Evolutionary conservation across 2,329 filamentous ascomycete species (phyloP), one percentile per base, ranked within the genome.

Genomic region (Ceratocystis lukuohia): DNA sequence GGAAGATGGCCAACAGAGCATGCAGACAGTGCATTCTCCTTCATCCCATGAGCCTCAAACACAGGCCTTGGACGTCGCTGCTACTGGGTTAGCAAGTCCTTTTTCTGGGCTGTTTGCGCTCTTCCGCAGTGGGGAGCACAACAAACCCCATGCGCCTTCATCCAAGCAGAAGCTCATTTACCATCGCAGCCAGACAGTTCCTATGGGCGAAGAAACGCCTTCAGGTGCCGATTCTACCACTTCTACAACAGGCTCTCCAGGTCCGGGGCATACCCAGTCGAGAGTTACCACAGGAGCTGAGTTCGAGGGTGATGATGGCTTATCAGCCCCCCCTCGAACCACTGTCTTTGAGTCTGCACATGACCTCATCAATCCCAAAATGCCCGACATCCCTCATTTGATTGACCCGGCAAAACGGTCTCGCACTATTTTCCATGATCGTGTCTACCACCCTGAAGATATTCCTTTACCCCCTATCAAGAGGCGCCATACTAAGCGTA

Each of bases 291-390:
- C 78, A 1, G 82, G 82, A 2, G 76, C 80, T 6, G 81, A 83
- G 68, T 71, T 79, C 17, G 75, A 78, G 17, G 78, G 78, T 8
- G 70, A 72, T 2, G 75, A 45, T 20, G 77, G 74, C 10, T 74
- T 88, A 65, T 79, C 83, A 64, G 87, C 90, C 6, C 94, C 94
- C 3, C 94, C 94, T 0, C 88, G 85, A 71, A 97, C 94, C 0
- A 95, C 90, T 0, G 88, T 99, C 69, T 96, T 99, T 68, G 94
- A 99, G 76, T 92, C 93, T 3, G 94, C 94, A 0, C 90, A 91
- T 10, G 93, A 99, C 74, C 78, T 99, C 2, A 82, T 99, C 50
- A 95, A 93, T 73, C 94, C 94, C 4, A 93, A 91, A 61, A 77
- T 97, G 44, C 93, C 94, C 17, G 83, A 88, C 0, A 80, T 84